Evolutionary conservation across 139 green algal genomes (phyloP).

Genomic region (Ettlia oleoabundans): DNA sequence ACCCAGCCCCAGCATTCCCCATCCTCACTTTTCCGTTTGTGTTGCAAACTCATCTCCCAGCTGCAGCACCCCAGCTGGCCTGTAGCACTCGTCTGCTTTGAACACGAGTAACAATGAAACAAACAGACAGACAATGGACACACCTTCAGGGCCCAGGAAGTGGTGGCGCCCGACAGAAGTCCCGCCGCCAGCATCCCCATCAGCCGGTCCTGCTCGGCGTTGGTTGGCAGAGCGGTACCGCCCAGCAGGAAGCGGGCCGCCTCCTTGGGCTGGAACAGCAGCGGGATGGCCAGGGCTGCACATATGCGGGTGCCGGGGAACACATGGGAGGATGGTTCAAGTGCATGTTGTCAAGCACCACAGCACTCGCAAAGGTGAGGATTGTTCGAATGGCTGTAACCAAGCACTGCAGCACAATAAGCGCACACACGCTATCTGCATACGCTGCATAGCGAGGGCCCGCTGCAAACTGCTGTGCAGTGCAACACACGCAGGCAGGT

Average conservation of each 20-base stretch:
- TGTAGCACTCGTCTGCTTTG: neutral
- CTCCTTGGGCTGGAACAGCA: constrained; percentile 32
- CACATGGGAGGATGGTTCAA: neutral
- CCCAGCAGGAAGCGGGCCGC: constrained; percentile 40
- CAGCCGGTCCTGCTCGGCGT: constrained; percentile 42
- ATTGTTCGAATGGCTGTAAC: too few species aligned
- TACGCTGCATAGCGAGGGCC: too few species aligned
- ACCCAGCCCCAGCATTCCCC: too few species aligned
- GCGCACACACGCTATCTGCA: too few species aligned
- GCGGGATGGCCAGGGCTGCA: constrained; percentile 34
- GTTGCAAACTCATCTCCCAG: too few species aligned
- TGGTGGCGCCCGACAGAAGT: constrained; percentile 21
- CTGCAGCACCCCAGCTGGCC: too few species aligned
- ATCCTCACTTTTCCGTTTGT: too few species aligned
- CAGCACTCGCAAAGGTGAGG: too few species aligned
- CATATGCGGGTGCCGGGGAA: neutral
- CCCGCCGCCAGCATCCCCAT: constrained; percentile 42
- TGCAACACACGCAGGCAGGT: too few species aligned
- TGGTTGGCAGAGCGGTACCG: constrained; percentile 33
- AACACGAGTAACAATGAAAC: neutral
- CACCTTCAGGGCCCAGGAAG: constrained; percentile 42
- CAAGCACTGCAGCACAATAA: too few species aligned
- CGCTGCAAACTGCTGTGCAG: too few species aligned
- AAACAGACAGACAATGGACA: neutral
- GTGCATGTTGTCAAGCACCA: too few species aligned